Base-by-base conservation (phyloP, 345 rosid genomes). In the Aquilaria yunnanensis region DNA sequence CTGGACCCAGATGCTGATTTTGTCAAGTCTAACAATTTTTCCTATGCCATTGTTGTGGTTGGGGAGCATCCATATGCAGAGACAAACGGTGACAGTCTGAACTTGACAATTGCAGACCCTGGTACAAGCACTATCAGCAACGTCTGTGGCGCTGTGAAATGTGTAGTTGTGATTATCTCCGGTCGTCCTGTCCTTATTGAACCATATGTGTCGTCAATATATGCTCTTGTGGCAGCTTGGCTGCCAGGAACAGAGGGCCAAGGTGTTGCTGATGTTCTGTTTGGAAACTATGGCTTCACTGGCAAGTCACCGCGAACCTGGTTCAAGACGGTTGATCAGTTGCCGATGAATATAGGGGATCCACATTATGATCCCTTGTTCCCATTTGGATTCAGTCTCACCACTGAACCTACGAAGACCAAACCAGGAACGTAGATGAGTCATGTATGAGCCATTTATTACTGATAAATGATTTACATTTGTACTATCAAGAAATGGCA, bases 311-410 rank as follows among this genome's bases (percentile, higher is more conserved):
- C 89, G 8, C 64, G 80, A 6, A 80, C 89, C 29, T 87, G 91
- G 95, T 88, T 88, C 71, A 85, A 64, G 77, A 80, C 80, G 4
- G 84, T 85, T 57, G 84, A 83, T 54, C 91, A 85, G 70, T 72
- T 87, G 33, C 91, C 90, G 0, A 82, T 86, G 93, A 84, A 84
- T 63, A 78, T 80, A 31, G 90, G 88, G 2, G 90, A 84, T 81
- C 61, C 60, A 49, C 77, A 78, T 66, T 84, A 84, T 31, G 87
- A 87, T 57, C 83, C 88, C 43, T 72, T 82, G 47, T 84, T 73
- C 68, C 83, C 88, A 59, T 84, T 84, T 71, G 88, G 90, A 13
- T 84, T 70, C 67, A 88, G 88, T 64, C 75, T 87, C 37, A 54
- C 68, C 14, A 77, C 86, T 2, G 47, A 63, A 10, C 57, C 74